Conservation (phyloP, 805 yeast genomes). For the Wickerhamomyces alni region DNA sequence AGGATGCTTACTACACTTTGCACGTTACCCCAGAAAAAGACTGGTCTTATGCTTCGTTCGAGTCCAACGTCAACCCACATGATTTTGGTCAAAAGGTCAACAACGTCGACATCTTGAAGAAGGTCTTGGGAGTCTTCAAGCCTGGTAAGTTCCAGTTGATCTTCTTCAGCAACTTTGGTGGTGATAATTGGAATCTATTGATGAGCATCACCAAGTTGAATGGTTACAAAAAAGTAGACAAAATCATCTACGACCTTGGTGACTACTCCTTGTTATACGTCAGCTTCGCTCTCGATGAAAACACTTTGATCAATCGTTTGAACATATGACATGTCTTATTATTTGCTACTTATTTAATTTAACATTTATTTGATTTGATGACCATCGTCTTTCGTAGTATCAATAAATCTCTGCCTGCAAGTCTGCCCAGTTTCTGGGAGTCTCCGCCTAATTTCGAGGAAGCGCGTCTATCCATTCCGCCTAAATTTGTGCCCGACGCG, state of each 20-base stretch:
- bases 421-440: too few species aligned
- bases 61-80: slow-evolving; percentile 65
- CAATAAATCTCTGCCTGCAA: too few species aligned
- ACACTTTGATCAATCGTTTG: slow-evolving; percentile 15
- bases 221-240: slow-evolving; percentile 59
- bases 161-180: slow-evolving; percentile 31
- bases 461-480: too few species aligned
- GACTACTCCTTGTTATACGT: slow-evolving; percentile 69
- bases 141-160: slow-evolving; percentile 74
- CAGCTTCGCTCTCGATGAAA: slow-evolving; percentile 43
- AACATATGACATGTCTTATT: not conserved
- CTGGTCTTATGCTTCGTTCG: slow-evolving; percentile 96
- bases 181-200: slow-evolving; percentile 30
- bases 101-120: slow-evolving; percentile 50
- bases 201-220: slow-evolving; percentile 27
- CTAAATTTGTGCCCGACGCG: too few species aligned
- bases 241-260: slow-evolving; percentile 66
- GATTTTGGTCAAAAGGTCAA: slow-evolving; percentile 26
- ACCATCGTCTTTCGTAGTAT: too few species aligned
- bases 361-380: too few species aligned
- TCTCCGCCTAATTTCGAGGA: too few species aligned
- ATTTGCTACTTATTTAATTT: not conserved
- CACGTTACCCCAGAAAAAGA: slow-evolving; percentile 93
- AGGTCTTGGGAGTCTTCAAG: slow-evolving; percentile 56
- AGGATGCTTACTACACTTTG: slow-evolving; percentile 67